phyloP scores from a whole-genome alignment of 2,329 filamentous ascomycete genomes.

The Colletotrichum magnum region DNA sequence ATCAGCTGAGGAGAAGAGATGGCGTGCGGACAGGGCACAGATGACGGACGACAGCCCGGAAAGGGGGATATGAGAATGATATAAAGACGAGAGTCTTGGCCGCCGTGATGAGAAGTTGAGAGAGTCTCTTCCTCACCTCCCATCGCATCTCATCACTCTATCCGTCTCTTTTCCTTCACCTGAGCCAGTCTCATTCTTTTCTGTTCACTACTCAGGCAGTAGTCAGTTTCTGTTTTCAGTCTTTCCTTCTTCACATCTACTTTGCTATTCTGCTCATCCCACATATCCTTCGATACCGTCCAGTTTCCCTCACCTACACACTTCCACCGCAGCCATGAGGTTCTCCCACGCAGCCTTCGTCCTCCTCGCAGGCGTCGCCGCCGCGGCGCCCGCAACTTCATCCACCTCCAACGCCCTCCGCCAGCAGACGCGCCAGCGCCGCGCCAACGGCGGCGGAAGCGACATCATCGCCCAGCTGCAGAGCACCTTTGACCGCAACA shows the following conservation, averaged over 20 bases:
- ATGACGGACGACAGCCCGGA: background rate
- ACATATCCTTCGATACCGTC: background rate
- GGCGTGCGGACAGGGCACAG: background rate
- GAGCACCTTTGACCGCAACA: constrained; percentile 21
- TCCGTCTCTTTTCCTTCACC: background rate
- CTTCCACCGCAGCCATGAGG: constrained; percentile 15
- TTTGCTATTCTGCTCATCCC: background rate
- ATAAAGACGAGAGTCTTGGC: background rate
- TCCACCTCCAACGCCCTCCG: constrained; percentile 9
- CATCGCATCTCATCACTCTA: background rate
- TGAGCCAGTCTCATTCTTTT: constrained; percentile 33
- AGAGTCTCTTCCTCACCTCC: constrained; percentile 8
- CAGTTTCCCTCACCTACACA: background rate
- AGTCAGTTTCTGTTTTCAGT: constrained; percentile 19
- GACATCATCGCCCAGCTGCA: constrained; percentile 26
- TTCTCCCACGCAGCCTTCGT: constrained; percentile 29
- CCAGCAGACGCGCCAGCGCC: constrained; percentile 15
- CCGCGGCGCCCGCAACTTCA: constrained; percentile 8
- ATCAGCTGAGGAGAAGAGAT: background rate
- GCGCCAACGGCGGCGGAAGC: constrained; percentile 10
- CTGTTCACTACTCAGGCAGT: constrained; percentile 34
- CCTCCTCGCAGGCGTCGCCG: constrained; percentile 30
- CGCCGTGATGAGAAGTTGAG: background rate
- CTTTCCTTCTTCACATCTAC: background rate
- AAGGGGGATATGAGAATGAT: background rate